Evolutionary conservation across 2,329 filamentous ascomycete genomes (phyloP), one percentile per base, ranked within the genome.

Genomic region (Rutstroemia sp.): DNA sequence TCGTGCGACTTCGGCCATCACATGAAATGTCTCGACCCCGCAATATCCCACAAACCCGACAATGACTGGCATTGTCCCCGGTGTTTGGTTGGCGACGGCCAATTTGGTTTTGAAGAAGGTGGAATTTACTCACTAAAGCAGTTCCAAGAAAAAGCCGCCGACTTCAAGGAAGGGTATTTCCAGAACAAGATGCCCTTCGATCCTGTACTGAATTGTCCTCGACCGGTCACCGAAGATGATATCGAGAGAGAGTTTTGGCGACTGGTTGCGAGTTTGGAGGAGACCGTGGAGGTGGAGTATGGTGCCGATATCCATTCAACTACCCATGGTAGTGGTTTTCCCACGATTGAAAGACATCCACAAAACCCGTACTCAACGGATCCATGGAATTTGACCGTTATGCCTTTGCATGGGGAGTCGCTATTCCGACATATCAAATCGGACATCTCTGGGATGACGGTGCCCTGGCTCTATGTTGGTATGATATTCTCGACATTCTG

Each of bases 401-500:
- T 97, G 59, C 94, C 94, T 0, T 83, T 97, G 52, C 86, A 96
- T 62, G 84, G 87, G 1, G 92, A 97, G 52, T 96, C 92, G 49
- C 77, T 99, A 1, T 99, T 99, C 75, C 83, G 92, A 49, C 90
- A 99, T 66, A 97, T 99, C 77, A 97, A 97, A 71, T 90, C 92
- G 0, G 94, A 99, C 68, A 95, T 99, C 53, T 97, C 94, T 2
- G 94, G 94, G 39, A 99, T 99, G 94, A 99, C 94, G 0, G 92
- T 99, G 7, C 94, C 94, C 0, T 99, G 94, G 94, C 84, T 99
- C 3, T 99, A 99, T 69, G 94, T 99, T 4, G 94, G 94, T 60
- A 99, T 99, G 94, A 95, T 95, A 41, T 99, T 99, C 70, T 99
- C 94, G 0, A 97, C 94, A 0, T 99, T 99, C 69, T 99, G 94